Base-by-base conservation (phyloP, 257 asterid species). In the Voacanga thouarsii region DNA sequence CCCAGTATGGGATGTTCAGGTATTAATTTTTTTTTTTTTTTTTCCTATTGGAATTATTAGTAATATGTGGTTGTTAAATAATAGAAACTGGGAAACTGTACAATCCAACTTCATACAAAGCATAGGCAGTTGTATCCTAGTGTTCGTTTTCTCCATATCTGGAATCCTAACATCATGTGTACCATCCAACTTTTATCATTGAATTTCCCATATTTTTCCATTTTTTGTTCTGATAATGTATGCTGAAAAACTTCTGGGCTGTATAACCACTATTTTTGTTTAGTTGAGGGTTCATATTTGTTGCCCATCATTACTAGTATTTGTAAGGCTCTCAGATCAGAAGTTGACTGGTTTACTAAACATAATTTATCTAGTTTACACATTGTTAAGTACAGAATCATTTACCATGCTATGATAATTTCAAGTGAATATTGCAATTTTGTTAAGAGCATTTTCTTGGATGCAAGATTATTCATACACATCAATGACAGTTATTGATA, bases 1-100 rank as follows among this genome's bases (percentile, higher is more conserved):
- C 75, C 99, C 99, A 30, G 98, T 96, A 68, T 96, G 99, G 99
- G 99, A 96, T 89, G 98, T 93, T 67, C 94, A 94, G 97, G 97
- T 92, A 77, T 76, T 70, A 65, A 49, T 53, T 76, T 15, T 67
- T 57, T 65, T 53, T 64, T 45, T 68, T 19, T 67, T 15, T 77
- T 28, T 9, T n/a, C n/a, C n/a, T n/a, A n/a, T n/a, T 33, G 11
- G 26, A 67, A 19, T 39, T 45, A 11, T 67, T 19, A 39, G 19
- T 67, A 19, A 39, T 67, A 67, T 67, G 21, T 19, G 14, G 67
- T 7, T 10, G 3, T 37, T 37, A 41, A 67, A 39, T 43, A 18
- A 67, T 50, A 67, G 51, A 39, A 15, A 18, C 19, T 66, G 50
- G 72, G 26, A 28, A 66, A 66, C 15, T 3, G 6, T 19, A 39